phyloP scores from a whole-genome alignment of 306 rosid species.

The Quercus suber region DNA sequence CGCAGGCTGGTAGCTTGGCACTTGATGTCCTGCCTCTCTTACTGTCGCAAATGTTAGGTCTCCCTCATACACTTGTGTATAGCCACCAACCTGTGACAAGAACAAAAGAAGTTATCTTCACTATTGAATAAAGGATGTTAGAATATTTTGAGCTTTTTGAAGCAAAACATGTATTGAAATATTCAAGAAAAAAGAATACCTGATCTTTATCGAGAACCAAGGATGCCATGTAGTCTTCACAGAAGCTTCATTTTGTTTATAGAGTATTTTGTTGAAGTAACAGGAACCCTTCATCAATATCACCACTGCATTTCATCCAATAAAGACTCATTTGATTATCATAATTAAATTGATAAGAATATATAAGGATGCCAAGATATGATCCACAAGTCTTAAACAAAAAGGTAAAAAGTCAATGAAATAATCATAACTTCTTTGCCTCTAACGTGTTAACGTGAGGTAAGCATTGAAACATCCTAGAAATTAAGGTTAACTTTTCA shows the following conservation, averaged over 20 bases:
- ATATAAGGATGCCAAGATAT: too few relatives aligned
- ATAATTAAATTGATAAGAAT: too few relatives aligned
- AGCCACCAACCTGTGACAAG: constrained; percentile 64
- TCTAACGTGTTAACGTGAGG: too few relatives aligned
- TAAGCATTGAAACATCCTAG: too few relatives aligned
- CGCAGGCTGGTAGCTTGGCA: constrained; percentile 78
- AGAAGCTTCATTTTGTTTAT: constrained; percentile 55
- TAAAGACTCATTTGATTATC: not conserved
- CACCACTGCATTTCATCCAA: constrained; percentile 59
- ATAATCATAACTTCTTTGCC: too few relatives aligned
- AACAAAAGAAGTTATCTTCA: too few relatives aligned
- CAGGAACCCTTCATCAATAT: constrained; percentile 74
- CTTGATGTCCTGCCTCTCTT: constrained; percentile 86
- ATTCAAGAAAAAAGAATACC: constrained; percentile 30
- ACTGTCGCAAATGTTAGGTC: constrained; percentile 66
- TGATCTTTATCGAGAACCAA: constrained; percentile 59
- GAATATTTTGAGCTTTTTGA: too few relatives aligned
- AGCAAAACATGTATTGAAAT: too few relatives aligned
- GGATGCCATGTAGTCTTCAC: constrained; percentile 61
- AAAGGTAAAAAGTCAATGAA: too few relatives aligned
- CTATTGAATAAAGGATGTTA: too few relatives aligned
- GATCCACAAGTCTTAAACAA: too few relatives aligned
- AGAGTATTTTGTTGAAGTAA: constrained; percentile 87
- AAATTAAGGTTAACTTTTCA: too few relatives aligned
- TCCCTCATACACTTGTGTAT: constrained; percentile 56